Base-by-base conservation (phyloP, 805 yeast species). In the Blastobotrys parvus region DNA sequence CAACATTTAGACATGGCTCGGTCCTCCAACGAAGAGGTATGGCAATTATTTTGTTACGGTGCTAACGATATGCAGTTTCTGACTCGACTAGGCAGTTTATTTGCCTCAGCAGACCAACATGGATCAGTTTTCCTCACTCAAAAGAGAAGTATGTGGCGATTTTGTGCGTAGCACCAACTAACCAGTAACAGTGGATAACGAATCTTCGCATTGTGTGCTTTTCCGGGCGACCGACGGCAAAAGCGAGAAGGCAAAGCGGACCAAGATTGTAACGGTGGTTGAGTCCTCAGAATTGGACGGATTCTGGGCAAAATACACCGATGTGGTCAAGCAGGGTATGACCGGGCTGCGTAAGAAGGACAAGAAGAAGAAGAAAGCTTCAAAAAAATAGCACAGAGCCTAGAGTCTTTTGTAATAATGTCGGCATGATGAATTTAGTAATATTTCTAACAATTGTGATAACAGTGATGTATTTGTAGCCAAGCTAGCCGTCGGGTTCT, bases 301-400 rank as follows among this genome's bases (percentile, higher is more conserved):
- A 46, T 89, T 89, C 60, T 89, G 96, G 96, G 60, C 62, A 35
- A 78, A 77, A 20, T 89, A 88, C 62, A 64, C 85, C 1, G 77
- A 76, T 35, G 74, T 74, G 0, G 69, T 88, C 44, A 88, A 85
- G 58, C 58, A 69, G 18, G 89, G 92, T 3, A 77, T 84, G 61
- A 66, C 67, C 2, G 95, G 95, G 1, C 70, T 89, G 60, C 74
- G 78, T 58, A 85, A 82, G 74, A 87, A 85, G 67, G 86, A 83
- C 70, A 79, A 78, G 64, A 80, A 78, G 70, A 74, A 72, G 66
- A 79, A 76, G 67, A 70, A 72, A 58, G 11, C 7, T 8, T 25
- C 29, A 71, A 69, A 11, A 39, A 41, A 22, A n/a, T n/a, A 17
- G 35, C 21, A 18, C 17, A 32, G 32, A 29, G 4, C 15, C 15